phyloP scores from a whole-genome alignment of 108 stramenopile genomes.

The Skeletonema potamos region DNA sequence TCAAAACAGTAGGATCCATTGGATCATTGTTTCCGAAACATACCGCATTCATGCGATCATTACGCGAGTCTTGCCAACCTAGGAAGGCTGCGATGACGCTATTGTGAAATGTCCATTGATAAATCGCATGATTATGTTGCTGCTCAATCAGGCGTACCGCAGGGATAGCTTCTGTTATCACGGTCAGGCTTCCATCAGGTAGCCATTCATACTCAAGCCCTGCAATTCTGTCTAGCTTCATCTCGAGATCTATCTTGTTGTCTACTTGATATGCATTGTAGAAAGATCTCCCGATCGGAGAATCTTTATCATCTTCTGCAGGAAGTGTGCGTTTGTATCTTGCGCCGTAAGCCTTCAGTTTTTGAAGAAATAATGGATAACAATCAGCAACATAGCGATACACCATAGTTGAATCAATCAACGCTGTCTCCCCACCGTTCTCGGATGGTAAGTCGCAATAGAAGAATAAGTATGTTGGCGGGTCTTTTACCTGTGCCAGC shows the following conservation, averaged over 20 bases:
- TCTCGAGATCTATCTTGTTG: constrained; percentile 51
- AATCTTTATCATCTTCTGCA: constrained; percentile 65
- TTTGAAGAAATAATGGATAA: constrained; percentile 62
- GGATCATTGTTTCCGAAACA: constrained; percentile 68
- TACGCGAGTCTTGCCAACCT: constrained; percentile 79
- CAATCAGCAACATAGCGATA: constrained; percentile 58
- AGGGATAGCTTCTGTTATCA: constrained; percentile 68
- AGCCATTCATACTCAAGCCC: constrained; percentile 76
- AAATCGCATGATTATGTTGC: constrained; percentile 47
- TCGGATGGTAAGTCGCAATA: constrained; percentile 73
- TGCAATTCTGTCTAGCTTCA: constrained; percentile 46
- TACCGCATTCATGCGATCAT: constrained; percentile 72
- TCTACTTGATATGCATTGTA: constrained; percentile 66
- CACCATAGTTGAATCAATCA: constrained; percentile 73
- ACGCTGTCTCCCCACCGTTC: constrained; percentile 79
- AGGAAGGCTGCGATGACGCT: constrained; percentile 77
- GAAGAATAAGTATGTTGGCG: constrained; percentile 78
- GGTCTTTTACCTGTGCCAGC: constrained; percentile 71
- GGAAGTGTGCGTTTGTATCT: constrained; percentile 80
- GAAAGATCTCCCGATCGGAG: constrained; percentile 81
- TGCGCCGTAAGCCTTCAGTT: constrained; percentile 51
- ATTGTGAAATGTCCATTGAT: constrained; percentile 66
- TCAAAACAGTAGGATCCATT: constrained; percentile 55
- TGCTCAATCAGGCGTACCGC: constrained; percentile 65
- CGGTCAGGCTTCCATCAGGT: constrained; percentile 58